Conservation (phyloP, 2,329 filamentous ascomycete species). For the Fusarium mundagurra region DNA sequence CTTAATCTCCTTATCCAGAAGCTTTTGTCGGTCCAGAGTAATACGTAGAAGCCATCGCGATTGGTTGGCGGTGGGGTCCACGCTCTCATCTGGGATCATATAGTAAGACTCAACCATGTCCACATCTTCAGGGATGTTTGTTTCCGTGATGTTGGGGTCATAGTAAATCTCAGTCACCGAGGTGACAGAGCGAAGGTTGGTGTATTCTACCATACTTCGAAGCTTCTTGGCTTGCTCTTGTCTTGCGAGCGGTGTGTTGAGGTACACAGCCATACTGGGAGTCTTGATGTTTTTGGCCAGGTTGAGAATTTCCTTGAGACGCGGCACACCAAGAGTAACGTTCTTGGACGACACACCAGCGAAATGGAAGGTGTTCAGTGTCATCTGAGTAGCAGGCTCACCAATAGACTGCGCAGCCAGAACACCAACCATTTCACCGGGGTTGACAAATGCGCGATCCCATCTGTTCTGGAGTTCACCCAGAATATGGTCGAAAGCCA, state of each 20-base stretch:
- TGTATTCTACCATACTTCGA: conserved; percentile 92
- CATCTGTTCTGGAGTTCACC: conserved; percentile 92
- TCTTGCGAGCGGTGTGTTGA: conserved; percentile 70
- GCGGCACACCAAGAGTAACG: conserved; percentile 97
- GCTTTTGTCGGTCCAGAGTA: conserved; percentile 89
- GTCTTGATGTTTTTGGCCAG: conserved; percentile 99
- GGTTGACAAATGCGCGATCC: conserved; percentile 83
- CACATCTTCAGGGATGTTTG: conserved; percentile 84
- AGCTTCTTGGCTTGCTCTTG: conserved; percentile 87
- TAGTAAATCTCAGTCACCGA: conserved; percentile 97
- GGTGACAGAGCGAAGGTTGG: conserved; percentile 90
- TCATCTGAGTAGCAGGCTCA: conserved; percentile 99
- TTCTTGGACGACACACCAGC: conserved; percentile 99
- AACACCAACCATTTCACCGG: conserved; percentile 99
- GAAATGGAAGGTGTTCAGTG: conserved; percentile 99
- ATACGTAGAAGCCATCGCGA: conserved; percentile 97
- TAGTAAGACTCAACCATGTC: conserved; percentile 99
- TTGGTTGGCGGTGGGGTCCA: conserved; percentile 73
- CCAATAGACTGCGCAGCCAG: conserved; percentile 98
- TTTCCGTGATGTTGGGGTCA: conserved; percentile 87
- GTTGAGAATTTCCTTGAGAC: conserved; percentile 99
- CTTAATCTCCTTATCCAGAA: conserved; percentile 92
- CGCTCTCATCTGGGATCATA: conserved; percentile 84
- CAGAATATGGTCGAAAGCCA: conserved; percentile 91
- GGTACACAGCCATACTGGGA: conserved; percentile 93